Percentiles rank a stretch among this genome's conserved stretches.
Evolutionary conservation across 1,284 basidiomycete genomes (phyloP).

Genomic region (Heterobasidion irregulare): DNA sequence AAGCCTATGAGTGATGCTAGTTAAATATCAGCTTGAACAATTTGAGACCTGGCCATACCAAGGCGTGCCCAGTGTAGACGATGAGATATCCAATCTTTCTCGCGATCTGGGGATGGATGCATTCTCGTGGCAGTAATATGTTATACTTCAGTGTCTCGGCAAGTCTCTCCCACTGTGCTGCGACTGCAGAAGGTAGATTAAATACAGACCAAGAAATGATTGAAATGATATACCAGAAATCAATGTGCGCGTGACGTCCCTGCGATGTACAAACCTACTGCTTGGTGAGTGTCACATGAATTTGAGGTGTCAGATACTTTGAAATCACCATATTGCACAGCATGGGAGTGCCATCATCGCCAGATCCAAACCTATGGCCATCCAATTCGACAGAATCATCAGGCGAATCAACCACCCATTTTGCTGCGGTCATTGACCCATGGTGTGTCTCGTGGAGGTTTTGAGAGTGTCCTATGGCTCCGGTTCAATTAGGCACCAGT

Average conservation of each 20-base stretch:
- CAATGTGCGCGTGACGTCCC: conserved; percentile 48
- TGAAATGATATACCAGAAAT: conserved; percentile 25
- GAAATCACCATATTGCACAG: conserved; percentile 47
- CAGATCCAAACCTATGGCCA: conserved; percentile 43
- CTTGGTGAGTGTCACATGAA: background rate
- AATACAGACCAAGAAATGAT: background rate
- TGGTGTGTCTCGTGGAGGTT: conserved; percentile 55
- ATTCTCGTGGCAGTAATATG: conserved; percentile 33
- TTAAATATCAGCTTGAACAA: conserved; percentile 30
- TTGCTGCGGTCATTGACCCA: conserved; percentile 51
- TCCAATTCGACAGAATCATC: conserved; percentile 43
- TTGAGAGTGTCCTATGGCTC: conserved; percentile 45
- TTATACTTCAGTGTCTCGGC: conserved; percentile 37
- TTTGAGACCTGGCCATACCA: conserved; percentile 48
- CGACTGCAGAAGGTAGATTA: conserved; percentile 14
- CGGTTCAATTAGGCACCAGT: background rate
- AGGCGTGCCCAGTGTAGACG: conserved; percentile 46
- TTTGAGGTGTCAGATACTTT: background rate
- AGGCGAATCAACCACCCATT: conserved; percentile 47
- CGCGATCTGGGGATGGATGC: conserved; percentile 31
- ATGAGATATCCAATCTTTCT: conserved; percentile 51
- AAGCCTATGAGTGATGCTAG: conserved; percentile 33
- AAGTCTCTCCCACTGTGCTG: conserved; percentile 34
- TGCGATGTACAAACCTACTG: conserved; percentile 21
- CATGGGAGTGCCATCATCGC: conserved; percentile 57